These are phyloP conservation scores for Aureobasidium sp. DNA, from an alignment of 2,329 filamentous ascomycete species.

Conservation along the genomic window DNA sequence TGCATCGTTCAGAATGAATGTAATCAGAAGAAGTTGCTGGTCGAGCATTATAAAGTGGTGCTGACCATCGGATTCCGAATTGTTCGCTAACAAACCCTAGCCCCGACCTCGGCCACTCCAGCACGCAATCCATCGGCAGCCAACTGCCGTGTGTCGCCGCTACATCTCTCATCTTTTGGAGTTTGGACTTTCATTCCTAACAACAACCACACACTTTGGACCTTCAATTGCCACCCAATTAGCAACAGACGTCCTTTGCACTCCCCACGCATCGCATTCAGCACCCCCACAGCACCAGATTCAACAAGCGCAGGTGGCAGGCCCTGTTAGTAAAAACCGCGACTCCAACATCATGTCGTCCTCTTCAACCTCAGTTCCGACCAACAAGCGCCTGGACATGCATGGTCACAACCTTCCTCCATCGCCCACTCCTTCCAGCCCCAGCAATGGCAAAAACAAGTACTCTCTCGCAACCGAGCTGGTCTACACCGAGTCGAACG, in stretches of 20 bases:
- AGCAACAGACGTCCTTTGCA: not conserved
- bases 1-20: not conserved
- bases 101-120: not conserved
- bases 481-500: conserved; percentile 90
- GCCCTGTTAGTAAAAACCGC: conserved; percentile 11
- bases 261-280: not conserved
- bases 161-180: not conserved
- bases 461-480: conserved; percentile 94
- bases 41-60: not conserved
- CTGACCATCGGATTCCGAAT: not conserved
- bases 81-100: not conserved
- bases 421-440: conserved; percentile 87
- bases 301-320: not conserved
- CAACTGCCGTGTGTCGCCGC: not conserved
- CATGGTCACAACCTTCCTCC: conserved; percentile 81
- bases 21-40: not conserved
- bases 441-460: conserved; percentile 65
- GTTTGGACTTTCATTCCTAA: not conserved
- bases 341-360: conserved; percentile 8
- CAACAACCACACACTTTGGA: not conserved
- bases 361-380: not conserved
- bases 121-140: not conserved
- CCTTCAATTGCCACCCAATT: not conserved
- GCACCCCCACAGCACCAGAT: not conserved
- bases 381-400: conserved; percentile 54